These are phyloP conservation scores for Cydonia oblonga DNA, from an alignment of 331 rosid species.

Conservation along the genomic window DNA sequence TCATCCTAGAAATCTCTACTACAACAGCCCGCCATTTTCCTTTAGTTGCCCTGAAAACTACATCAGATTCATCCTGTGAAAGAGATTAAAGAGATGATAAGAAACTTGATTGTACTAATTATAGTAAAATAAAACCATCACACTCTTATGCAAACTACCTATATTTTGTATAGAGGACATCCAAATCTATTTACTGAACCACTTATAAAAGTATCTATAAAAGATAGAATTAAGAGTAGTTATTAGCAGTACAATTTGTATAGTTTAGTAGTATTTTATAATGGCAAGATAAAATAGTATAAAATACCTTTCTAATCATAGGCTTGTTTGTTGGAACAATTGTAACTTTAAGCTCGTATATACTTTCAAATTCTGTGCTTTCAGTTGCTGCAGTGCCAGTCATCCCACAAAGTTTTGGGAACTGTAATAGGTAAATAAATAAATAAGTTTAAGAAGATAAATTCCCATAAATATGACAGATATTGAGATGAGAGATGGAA, in stretches of 20 bases:
- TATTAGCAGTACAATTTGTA: background rate
- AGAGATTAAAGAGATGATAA: slow-evolving; percentile 16
- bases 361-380: slow-evolving; percentile 94
- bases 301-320: slow-evolving; percentile 83
- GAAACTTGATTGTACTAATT: slow-evolving; percentile 12
- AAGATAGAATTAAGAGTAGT: background rate
- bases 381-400: slow-evolving; percentile 99
- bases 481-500: slow-evolving; percentile 11
- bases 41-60: slow-evolving; percentile 76
- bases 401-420: slow-evolving; percentile 98
- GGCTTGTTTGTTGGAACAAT: slow-evolving; percentile 93
- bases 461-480: slow-evolving; percentile 8
- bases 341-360: slow-evolving; percentile 92
- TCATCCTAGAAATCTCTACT: slow-evolving; percentile 93
- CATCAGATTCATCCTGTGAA: slow-evolving; percentile 90
- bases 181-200: background rate
- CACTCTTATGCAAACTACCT: background rate
- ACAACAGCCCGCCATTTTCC: slow-evolving; percentile 99
- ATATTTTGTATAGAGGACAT: background rate
- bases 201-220: background rate
- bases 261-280: background rate
- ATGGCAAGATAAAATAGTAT: slow-evolving; percentile 12
- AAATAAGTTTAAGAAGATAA: slow-evolving; percentile 13
- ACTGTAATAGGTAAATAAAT: slow-evolving; percentile 37
- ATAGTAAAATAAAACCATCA: background rate